Percentiles rank a stretch among this genome's conserved stretches.
These are phyloP conservation scores for Colletotrichum paranaense DNA, from an alignment of 2,329 filamentous ascomycete species.

Conservation along the genomic window DNA sequence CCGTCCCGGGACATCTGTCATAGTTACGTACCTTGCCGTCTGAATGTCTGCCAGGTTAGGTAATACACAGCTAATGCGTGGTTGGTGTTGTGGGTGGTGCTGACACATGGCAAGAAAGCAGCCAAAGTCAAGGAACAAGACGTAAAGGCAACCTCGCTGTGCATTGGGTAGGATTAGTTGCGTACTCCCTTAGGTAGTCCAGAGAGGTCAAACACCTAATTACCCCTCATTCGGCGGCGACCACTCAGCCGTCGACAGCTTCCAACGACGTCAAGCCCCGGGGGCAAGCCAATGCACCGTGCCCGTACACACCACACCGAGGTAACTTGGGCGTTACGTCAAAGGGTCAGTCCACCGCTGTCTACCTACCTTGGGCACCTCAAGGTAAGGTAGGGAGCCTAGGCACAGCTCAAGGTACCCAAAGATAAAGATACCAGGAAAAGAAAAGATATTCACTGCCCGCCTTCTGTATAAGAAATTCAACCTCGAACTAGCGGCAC, in stretches of 20 bases:
- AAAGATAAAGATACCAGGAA: not conserved
- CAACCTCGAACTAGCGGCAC: not conserved
- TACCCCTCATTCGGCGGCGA: conserved; percentile 17
- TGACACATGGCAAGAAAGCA: not conserved
- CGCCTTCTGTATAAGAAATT: not conserved
- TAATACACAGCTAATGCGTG: too few relatives aligned
- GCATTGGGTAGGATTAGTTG: not conserved
- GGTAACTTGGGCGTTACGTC: not conserved
- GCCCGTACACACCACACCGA: not conserved
- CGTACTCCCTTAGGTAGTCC: too few relatives aligned
- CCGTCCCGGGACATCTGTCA: not conserved
- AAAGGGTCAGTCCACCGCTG: not conserved
- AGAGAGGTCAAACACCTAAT: not conserved
- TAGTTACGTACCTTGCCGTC: not conserved
- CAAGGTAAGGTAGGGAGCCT: too few relatives aligned
- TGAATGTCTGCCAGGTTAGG: not conserved
- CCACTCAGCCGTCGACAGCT: not conserved
- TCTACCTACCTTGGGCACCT: not conserved
- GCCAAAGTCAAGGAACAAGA: not conserved
- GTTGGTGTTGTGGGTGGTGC: not conserved
- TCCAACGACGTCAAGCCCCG: not conserved
- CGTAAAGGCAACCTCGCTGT: not conserved
- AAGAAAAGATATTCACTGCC: not conserved
- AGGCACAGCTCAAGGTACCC: not conserved
- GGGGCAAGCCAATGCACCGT: not conserved